Percentiles rank a stretch among this genome's conserved stretches.
Evolutionary conservation across 495 filamentous ascomycete species (phyloP).

Genomic region (Friedmanniomyces simplex): DNA sequence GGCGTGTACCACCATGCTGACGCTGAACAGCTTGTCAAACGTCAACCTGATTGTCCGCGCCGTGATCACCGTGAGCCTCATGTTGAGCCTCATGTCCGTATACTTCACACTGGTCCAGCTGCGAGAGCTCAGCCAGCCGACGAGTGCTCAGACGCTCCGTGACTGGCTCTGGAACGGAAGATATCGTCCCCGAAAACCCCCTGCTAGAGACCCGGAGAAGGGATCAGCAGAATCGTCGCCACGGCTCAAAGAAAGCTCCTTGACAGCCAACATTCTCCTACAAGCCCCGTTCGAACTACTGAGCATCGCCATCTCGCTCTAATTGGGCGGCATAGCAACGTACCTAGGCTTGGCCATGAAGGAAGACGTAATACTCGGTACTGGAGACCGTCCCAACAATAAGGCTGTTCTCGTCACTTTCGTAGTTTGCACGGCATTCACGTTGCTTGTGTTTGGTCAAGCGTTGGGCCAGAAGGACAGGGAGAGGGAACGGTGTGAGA

Average conservation of each 20-base stretch:
- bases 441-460: not conserved
- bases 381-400: not conserved
- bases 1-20: not conserved
- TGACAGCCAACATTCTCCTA: not conserved
- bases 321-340: not conserved
- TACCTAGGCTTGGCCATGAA: not conserved
- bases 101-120: constrained; percentile 1
- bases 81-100: not conserved
- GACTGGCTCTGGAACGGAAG: not conserved
- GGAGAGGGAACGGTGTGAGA: not conserved
- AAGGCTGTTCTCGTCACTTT: not conserved
- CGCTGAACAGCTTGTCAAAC: not conserved
- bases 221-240: not conserved
- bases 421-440: not conserved
- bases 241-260: not conserved
- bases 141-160: not conserved
- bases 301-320: not conserved
- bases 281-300: not conserved
- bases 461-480: not conserved
- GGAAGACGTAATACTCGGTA: not conserved
- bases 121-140: not conserved
- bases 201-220: not conserved
- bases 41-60: not conserved
- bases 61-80: not conserved
- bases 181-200: not conserved